A percentile compares a stretch with the other conserved stretches of the same genome.
Evolutionary conservation across 768 basidiomycete species (phyloP).

Genomic region (Russula sp.): DNA sequence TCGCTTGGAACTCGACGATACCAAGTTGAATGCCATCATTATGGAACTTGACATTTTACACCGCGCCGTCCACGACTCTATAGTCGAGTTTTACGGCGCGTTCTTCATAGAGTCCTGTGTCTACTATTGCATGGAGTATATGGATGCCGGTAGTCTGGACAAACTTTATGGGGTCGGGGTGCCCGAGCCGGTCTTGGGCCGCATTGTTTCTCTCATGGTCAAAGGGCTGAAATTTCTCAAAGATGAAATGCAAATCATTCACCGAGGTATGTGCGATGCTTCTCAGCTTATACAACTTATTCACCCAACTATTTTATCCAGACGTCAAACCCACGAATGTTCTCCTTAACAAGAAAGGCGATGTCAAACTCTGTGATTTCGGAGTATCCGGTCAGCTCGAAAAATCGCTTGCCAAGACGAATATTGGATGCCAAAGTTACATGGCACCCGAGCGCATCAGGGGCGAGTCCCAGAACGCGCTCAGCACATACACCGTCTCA

Average conservation of each 20-base stretch:
- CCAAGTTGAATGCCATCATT: slow-evolving; percentile 92
- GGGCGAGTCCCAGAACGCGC: slow-evolving; percentile 83
- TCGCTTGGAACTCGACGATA: slow-evolving; percentile 89
- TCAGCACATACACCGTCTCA: slow-evolving; percentile 90
- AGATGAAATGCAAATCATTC: slow-evolving; percentile 87
- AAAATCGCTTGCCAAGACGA: slow-evolving; percentile 93
- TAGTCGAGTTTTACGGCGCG: slow-evolving; percentile 98
- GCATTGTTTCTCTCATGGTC: slow-evolving; percentile 80
- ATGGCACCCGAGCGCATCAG: slow-evolving; percentile 99
- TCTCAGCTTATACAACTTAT: neutral
- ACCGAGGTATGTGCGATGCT: slow-evolving; percentile 49
- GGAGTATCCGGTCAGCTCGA: slow-evolving; percentile 99
- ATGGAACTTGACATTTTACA: slow-evolving; percentile 99
- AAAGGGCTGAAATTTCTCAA: slow-evolving; percentile 92
- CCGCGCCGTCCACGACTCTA: slow-evolving; percentile 84
- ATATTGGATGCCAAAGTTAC: slow-evolving; percentile 97
- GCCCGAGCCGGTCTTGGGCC: slow-evolving; percentile 75
- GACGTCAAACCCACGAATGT: slow-evolving; percentile 96
- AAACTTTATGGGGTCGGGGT: slow-evolving; percentile 56
- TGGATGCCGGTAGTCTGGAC: slow-evolving; percentile 98
- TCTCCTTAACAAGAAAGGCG: slow-evolving; percentile 81
- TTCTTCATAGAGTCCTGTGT: slow-evolving; percentile 99
- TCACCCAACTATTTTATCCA: slow-evolving; percentile 33
- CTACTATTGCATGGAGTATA: slow-evolving; percentile 99
- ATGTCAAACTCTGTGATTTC: slow-evolving; percentile 96